These are phyloP conservation scores for Mycena belliarum DNA, from an alignment of 768 basidiomycete species.

Conservation along the genomic window DNA sequence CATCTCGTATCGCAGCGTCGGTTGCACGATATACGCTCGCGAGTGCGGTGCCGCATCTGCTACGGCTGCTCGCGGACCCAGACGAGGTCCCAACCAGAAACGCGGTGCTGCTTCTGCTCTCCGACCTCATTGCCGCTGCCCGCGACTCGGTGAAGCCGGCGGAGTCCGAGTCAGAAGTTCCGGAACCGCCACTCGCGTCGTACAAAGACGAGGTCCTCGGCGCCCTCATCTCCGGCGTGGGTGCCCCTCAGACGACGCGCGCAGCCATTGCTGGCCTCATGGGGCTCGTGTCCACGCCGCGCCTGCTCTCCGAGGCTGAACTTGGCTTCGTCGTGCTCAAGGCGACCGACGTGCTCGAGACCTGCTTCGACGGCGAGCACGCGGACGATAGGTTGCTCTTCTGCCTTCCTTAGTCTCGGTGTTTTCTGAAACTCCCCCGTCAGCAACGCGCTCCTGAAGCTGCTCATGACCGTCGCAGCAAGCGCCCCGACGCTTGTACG, in stretches of 20 bases:
- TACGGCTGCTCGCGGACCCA: slow-evolving; percentile 71
- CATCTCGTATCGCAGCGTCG: slow-evolving; percentile 47
- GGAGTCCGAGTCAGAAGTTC: neutral
- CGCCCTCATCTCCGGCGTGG: slow-evolving; percentile 59
- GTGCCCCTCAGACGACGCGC: slow-evolving; percentile 47
- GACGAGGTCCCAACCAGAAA: slow-evolving; percentile 68
- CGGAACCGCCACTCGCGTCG: slow-evolving; percentile 45
- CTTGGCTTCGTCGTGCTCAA: slow-evolving; percentile 77
- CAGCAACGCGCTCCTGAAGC: slow-evolving; percentile 61
- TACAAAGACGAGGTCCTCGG: slow-evolving; percentile 81
- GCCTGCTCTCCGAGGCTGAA: slow-evolving; percentile 71
- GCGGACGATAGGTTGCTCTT: slow-evolving; percentile 49
- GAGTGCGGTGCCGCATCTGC: slow-evolving; percentile 74
- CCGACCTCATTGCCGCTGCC: slow-evolving; percentile 60
- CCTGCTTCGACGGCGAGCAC: slow-evolving; percentile 49
- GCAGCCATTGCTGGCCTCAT: slow-evolving; percentile 68
- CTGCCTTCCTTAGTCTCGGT: neutral
- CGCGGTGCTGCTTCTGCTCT: slow-evolving; percentile 65
- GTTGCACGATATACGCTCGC: slow-evolving; percentile 68
- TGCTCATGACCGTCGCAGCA: slow-evolving; percentile 63
- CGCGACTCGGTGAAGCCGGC: slow-evolving; percentile 37
- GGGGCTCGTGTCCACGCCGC: slow-evolving; percentile 62
- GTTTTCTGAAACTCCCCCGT: too few relatives aligned
- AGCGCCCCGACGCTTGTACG: slow-evolving; percentile 65
- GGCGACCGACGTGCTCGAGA: slow-evolving; percentile 66